Base-by-base conservation (phyloP, 495 filamentous ascomycete genomes). In the Mycothermus thermophilus region DNA sequence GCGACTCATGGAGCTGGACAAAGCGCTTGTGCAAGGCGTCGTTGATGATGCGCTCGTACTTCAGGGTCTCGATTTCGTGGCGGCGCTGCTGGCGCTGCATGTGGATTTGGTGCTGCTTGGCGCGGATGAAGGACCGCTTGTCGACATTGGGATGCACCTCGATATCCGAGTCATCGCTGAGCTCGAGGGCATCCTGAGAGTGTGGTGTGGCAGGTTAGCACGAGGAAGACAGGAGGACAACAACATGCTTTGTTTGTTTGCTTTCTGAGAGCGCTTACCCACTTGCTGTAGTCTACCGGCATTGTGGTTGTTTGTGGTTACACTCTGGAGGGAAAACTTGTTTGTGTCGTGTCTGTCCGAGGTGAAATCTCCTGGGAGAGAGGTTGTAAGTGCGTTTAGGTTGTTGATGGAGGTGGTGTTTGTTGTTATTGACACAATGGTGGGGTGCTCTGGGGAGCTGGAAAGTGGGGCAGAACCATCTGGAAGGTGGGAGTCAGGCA, bases 81-180 rank as follows among this genome's bases (percentile, higher is more conserved):
- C 77, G 80, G 34, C 90, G 81, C 46, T 85, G 76, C 37, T 72
- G 64, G 27, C 90, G 79, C 52, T 94, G 78, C 50, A 80, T 71
- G 53, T 97, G 90, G 52, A 97, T 97, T 56, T 96, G 85, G 50
- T 80, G 77, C 60, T 95, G 90, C 64, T 96, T 97, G 37, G 90
- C 90, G 35, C 90, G 83, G 55, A 97, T 97, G 62, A 97, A 97
- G 35, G 90, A 96, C 2, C 79, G 77, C 52, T 97, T 97, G 63
- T 97, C 90, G 57, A 97, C 90, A 62, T 97, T 97, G 37, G 92
- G 90, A 57, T 97, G 90, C 18, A 95, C 88, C 60, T 97, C 90
- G 50, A 97, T 81, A 55, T 97, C 90, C 27, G 85, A 93, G 58
- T 97, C 90, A 58, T 97, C 90, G 43, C 83, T 92, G 47, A 97